Base-by-base conservation (phyloP, 352 stramenopile genomes). In the Albugo candida region DNA sequence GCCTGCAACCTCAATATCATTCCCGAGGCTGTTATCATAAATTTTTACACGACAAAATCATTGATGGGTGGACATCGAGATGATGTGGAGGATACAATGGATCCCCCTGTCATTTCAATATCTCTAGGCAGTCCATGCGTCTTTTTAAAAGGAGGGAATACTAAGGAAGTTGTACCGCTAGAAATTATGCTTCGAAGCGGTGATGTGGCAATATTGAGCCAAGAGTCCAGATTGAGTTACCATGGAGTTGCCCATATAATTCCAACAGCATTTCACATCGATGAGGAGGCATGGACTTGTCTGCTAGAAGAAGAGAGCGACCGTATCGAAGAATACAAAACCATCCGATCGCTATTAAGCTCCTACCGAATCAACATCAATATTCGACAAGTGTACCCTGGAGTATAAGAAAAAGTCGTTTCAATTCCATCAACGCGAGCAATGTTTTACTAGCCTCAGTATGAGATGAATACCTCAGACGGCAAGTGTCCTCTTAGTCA, bases 21-120 rank as follows among this genome's bases (percentile, higher is more conserved):
- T 6, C 59, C 73, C 16, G 73, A 88, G 37, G 76, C 76, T 2
- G 71, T 84, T 47, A 82, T 88, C 19, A 70, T 88, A 14, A 88
- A 88, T 49, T 88, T 78, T 54, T 88, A 88, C 59, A 83, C 81
- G 54, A 66, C 58, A 21, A 76, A 50, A 47, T 85, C 76, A 43
- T 66, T 62, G 4, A 88, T 88, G 76, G 76, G 76, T 36, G 76
- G 76, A 36, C 76, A 88, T 52, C 67, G 83, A 52, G 76, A 88
- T 54, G 70, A 88, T 59, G 73, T 86, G 45, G 76, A 89, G 55
- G 65, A 74, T 56, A 89, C 74, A 31, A 83, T 86, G 67, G 71
- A 75, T 45, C 65, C 84, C 49, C 76, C 76, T 4, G 76, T 89
- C 13, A 66, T 89, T 17, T 89, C 76, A 19, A 53, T 89, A 11